Conservation (phyloP, 495 filamentous ascomycete genomes). For the Xylaria bambusicola region DNA sequence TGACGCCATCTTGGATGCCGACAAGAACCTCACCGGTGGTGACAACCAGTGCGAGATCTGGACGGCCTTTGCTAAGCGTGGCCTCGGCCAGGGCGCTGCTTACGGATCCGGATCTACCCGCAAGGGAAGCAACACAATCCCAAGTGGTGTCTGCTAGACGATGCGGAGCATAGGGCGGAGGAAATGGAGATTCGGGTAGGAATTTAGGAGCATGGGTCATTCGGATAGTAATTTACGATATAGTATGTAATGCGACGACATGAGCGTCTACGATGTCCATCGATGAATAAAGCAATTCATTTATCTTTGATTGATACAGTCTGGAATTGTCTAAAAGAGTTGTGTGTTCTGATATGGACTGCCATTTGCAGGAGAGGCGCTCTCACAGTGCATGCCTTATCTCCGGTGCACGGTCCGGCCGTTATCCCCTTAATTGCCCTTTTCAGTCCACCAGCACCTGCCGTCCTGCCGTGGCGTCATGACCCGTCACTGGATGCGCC, state of each 20-base stretch:
- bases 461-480: not conserved
- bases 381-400: no score
- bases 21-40: slow-evolving; percentile 50
- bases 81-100: slow-evolving; percentile 42
- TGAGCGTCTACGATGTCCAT: not conserved
- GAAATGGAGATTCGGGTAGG: not conserved
- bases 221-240: not conserved
- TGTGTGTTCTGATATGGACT: no score
- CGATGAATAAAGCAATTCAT: not conserved
- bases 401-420: no score
- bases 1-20: slow-evolving; percentile 56
- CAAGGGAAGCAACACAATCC: slow-evolving; percentile 32
- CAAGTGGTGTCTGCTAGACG: slow-evolving; percentile 31
- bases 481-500: not conserved
- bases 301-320: no score
- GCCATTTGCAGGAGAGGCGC: no score
- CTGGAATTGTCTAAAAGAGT: no score
- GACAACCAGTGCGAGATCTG: slow-evolving; percentile 55
- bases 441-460: not conserved
- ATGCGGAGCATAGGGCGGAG: slow-evolving; percentile 3
- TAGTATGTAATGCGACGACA: not conserved
- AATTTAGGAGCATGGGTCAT: not conserved
- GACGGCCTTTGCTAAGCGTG: slow-evolving; percentile 55
- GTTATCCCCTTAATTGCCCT: no score
- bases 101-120: slow-evolving; percentile 24